These are phyloP conservation scores for Colletotrichum sp. DNA, from an alignment of 2,329 filamentous ascomycete genomes.

Conservation along the genomic window DNA sequence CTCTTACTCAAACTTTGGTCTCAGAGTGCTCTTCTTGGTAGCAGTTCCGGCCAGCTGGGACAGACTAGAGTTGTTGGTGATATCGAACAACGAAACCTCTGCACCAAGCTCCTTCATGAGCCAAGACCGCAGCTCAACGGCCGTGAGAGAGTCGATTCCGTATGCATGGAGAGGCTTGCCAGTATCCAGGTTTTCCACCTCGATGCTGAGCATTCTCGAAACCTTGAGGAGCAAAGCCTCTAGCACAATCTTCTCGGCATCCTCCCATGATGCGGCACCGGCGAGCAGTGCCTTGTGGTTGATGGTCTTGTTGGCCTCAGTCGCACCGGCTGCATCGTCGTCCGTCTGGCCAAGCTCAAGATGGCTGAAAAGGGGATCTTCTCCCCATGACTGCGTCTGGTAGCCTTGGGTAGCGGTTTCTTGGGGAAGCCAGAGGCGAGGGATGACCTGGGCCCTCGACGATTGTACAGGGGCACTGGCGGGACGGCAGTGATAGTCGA, in stretches of 20 bases:
- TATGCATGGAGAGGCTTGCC: conserved; percentile 23
- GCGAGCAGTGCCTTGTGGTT: conserved; percentile 22
- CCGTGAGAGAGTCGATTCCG: conserved; percentile 29
- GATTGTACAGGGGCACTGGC: background rate
- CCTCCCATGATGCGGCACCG: conserved; percentile 22
- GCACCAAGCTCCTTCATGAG: conserved; percentile 46
- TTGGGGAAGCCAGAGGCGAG: conserved; percentile 26
- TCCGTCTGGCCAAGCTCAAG: background rate
- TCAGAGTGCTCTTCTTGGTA: conserved; percentile 26
- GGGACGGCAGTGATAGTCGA: conserved; percentile 28
- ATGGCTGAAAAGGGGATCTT: conserved; percentile 28
- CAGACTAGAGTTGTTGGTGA: conserved; percentile 38
- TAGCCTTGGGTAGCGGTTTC: conserved; percentile 26
- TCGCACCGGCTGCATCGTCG: background rate
- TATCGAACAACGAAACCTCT: conserved; percentile 49
- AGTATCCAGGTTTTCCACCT: conserved; percentile 22
- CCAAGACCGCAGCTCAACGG: conserved; percentile 48
- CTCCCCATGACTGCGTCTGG: conserved; percentile 22
- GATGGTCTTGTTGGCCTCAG: conserved; percentile 5
- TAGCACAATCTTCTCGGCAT: conserved; percentile 24
- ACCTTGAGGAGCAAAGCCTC: conserved; percentile 27
- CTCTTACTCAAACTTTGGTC: background rate
- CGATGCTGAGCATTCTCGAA: conserved; percentile 23
- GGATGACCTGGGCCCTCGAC: conserved; percentile 24
- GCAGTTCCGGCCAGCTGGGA: conserved; percentile 25